Evolutionary conservation across 2,329 filamentous ascomycete species (phyloP).

Genomic region (Colletotrichum sp.): DNA sequence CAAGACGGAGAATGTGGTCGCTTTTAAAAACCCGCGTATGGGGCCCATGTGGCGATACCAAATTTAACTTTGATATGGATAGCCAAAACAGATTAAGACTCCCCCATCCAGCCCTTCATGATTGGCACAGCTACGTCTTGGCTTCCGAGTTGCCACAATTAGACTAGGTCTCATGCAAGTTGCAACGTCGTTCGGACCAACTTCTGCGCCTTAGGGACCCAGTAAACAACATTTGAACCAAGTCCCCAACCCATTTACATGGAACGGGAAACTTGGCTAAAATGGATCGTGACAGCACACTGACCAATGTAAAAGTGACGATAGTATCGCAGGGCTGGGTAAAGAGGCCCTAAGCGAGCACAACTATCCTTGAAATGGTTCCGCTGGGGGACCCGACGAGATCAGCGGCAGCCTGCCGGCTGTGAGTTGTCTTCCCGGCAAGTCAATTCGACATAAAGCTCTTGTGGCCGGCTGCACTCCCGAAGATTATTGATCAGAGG

Average conservation of each 20-base stretch:
- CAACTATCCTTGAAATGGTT: not conserved
- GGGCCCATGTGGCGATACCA: not conserved
- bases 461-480: not conserved
- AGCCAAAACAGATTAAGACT: not conserved
- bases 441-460: not conserved
- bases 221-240: not conserved
- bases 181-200: not conserved
- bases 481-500: not conserved
- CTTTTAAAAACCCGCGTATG: not conserved
- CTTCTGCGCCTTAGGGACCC: not conserved
- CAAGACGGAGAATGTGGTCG: not conserved
- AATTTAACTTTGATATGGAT: constrained; percentile 10
- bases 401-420: not conserved
- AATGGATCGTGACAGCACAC: not conserved
- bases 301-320: not conserved
- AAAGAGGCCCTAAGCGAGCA: not conserved
- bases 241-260: not conserved
- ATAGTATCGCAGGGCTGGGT: not conserved
- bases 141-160: not conserved
- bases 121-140: not conserved
- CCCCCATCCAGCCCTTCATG: not conserved
- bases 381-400: not conserved
- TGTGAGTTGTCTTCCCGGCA: not conserved
- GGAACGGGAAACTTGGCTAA: not conserved
- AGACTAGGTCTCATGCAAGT: not conserved